A percentile compares a stretch with the other conserved stretches of the same genome.
These are phyloP conservation scores for Annulohypoxylon nitens DNA, from an alignment of 495 filamentous ascomycete genomes.

Conservation along the genomic window DNA sequence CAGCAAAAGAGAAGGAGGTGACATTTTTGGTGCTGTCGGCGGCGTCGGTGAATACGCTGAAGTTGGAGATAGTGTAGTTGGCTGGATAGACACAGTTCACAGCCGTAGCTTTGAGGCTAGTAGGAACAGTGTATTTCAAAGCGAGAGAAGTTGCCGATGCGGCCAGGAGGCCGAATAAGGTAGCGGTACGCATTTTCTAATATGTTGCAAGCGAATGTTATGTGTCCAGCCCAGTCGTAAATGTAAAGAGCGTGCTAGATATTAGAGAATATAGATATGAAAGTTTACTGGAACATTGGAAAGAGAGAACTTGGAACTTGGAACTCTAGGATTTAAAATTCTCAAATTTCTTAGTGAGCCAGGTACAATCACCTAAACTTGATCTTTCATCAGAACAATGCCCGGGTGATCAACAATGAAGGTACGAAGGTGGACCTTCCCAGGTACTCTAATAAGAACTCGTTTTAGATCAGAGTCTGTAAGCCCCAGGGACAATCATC, in stretches of 20 bases:
- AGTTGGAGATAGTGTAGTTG: slow-evolving; percentile 44
- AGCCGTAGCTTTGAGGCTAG: slow-evolving; percentile 17
- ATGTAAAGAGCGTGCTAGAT: background rate
- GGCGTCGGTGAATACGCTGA: slow-evolving; percentile 40
- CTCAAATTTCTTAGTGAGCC: background rate
- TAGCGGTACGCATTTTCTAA: slow-evolving; percentile 22
- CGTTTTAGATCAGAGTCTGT: slow-evolving; percentile 21
- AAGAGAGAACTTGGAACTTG: background rate
- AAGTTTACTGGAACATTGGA: background rate
- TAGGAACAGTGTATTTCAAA: slow-evolving; percentile 34
- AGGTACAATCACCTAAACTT: slow-evolving; percentile 1
- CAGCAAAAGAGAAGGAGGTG: slow-evolving; percentile 42
- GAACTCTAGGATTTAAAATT: background rate
- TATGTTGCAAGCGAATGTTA: background rate
- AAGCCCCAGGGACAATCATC: slow-evolving; percentile 4
- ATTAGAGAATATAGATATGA: background rate
- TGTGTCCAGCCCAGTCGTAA: background rate
- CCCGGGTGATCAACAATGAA: background rate
- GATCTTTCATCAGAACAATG: slow-evolving; percentile 13
- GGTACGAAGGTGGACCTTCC: slow-evolving; percentile 17
- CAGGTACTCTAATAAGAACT: slow-evolving; percentile 1
- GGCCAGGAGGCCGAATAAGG: slow-evolving; percentile 30
- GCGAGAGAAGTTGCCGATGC: slow-evolving; percentile 25
- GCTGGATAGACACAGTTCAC: slow-evolving; percentile 42
- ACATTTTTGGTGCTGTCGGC: slow-evolving; percentile 25